Percentiles rank a stretch among this genome's conserved stretches.
Conservation (phyloP, 2,329 filamentous ascomycete genomes). For the Aspergillus amoenus region DNA sequence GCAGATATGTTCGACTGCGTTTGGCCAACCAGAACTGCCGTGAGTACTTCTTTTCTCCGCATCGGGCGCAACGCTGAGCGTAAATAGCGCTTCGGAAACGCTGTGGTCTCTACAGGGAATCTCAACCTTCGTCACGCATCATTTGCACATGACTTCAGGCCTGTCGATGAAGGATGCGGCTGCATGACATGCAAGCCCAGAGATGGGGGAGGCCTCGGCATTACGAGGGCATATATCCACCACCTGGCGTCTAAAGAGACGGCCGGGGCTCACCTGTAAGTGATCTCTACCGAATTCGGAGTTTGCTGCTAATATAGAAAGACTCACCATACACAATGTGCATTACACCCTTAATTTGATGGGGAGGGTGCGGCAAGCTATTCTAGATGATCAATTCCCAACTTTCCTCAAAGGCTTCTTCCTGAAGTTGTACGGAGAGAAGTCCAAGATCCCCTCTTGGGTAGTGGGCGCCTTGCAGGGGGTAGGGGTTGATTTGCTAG, state of each 20-base stretch:
- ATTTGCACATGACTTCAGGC: constrained; percentile 76
- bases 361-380: constrained; percentile 70
- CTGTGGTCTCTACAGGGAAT: constrained; percentile 77
- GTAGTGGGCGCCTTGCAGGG: constrained; percentile 73
- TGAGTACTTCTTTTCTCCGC: constrained; percentile 34
- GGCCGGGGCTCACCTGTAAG: constrained; percentile 71
- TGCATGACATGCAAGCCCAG: constrained; percentile 73
- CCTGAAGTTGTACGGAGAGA: constrained; percentile 65
- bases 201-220: constrained; percentile 69
- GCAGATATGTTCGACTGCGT: constrained; percentile 99
- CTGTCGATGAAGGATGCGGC: constrained; percentile 78
- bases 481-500: constrained; percentile 76
- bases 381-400: constrained; percentile 79
- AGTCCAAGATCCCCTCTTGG: constrained; percentile 74
- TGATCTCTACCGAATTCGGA: neutral
- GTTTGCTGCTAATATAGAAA: constrained; percentile 21
- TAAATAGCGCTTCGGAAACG: constrained; percentile 79
- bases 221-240: constrained; percentile 86
- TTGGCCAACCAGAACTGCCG: constrained; percentile 92
- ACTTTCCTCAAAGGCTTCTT: constrained; percentile 79
- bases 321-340: constrained; percentile 92
- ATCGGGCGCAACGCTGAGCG: neutral
- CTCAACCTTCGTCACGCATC: constrained; percentile 77
- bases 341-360: constrained; percentile 88
- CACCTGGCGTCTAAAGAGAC: constrained; percentile 95